Percentiles rank a stretch among this genome's conserved stretches.
These are phyloP conservation scores for Alternaria solani DNA, from an alignment of 2,329 filamentous ascomycete species.

Conservation along the genomic window DNA sequence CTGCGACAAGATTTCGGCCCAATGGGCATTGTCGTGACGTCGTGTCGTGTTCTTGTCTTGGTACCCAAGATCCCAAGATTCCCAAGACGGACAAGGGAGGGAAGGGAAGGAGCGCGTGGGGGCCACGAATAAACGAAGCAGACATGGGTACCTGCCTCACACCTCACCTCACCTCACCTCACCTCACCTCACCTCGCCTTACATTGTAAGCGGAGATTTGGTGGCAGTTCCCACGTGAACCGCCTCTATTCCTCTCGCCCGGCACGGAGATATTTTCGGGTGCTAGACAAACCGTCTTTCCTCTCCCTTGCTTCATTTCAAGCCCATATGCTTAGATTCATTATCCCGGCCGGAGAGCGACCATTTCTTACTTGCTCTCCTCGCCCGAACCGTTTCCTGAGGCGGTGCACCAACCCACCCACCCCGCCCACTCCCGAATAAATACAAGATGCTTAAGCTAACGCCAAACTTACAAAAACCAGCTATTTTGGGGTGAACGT, in stretches of 20 bases:
- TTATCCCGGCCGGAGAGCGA: no score
- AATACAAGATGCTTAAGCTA: conserved; percentile 26
- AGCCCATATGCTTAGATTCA: no score
- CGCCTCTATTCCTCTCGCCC: background rate
- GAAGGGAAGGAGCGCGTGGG: background rate
- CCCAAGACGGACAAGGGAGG: background rate
- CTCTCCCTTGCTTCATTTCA: background rate
- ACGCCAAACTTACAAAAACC: conserved; percentile 28
- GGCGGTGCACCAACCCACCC: conserved; percentile 8
- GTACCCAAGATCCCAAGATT: no score
- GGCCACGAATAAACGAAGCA: background rate
- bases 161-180: background rate
- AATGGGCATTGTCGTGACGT: background rate
- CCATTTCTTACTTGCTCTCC: background rate
- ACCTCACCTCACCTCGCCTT: background rate
- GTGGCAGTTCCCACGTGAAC: background rate
- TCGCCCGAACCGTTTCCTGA: conserved; percentile 4
- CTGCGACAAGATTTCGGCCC: background rate
- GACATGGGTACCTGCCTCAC: background rate
- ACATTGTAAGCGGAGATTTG: background rate
- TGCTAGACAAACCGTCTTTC: background rate
- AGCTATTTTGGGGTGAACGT: conserved; percentile 54
- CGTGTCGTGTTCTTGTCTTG: background rate
- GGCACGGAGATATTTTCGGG: background rate
- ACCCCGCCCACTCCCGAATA: no score